phyloP scores from a whole-genome alignment of 306 rosid genomes.

The Cucumis sativus region Cucumber_9930_V3 NC_026659.2:24964501-24965000 shows the following conservation, averaged over 20 bases:
- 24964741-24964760: constrained; percentile 57
- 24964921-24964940: background rate
- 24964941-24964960: background rate
- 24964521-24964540: background rate
- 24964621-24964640: background rate
- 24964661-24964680: background rate
- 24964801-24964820: constrained; percentile 73
- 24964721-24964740: constrained; percentile 33
- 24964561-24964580: background rate
- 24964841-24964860: constrained; percentile 16
- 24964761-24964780: constrained; percentile 92
- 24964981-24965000: background rate
- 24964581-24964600: background rate
- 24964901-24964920: constrained; percentile 11
- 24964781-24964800: constrained; percentile 87
- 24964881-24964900: constrained; percentile 3
- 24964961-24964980: background rate
- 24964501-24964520: background rate
- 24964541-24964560: background rate
- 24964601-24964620: background rate
- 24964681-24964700: background rate
- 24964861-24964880: background rate
- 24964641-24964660: background rate
- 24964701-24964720: background rate
- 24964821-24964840: constrained; percentile 76